phyloP scores from a whole-genome alignment of 208 protist genomes.

The Leishmania guyanensis region DNA sequence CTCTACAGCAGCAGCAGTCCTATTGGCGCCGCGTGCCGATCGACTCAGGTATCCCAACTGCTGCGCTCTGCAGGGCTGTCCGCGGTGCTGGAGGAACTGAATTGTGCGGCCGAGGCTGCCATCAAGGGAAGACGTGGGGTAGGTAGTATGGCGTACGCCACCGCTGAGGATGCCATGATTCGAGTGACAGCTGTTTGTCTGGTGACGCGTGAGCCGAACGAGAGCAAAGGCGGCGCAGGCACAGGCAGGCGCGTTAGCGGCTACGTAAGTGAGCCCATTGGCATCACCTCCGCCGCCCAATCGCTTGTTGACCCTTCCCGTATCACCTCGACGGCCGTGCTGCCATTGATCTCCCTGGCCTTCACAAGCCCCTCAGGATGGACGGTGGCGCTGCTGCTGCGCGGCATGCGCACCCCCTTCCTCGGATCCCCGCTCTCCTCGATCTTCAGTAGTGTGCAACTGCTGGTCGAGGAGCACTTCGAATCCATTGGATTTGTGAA shows the following conservation, averaged over 20 bases:
- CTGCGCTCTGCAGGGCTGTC: slow-evolving; percentile 50
- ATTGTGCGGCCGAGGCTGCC: not conserved
- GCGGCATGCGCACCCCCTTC: slow-evolving; percentile 45
- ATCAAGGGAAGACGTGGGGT: not conserved
- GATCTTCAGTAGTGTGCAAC: slow-evolving; percentile 50
- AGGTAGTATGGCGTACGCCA: slow-evolving; percentile 2
- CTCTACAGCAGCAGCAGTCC: slow-evolving; percentile 30
- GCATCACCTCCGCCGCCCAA: not conserved
- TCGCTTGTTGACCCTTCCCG: not conserved
- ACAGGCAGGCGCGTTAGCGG: slow-evolving; percentile 6
- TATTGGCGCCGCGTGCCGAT: not conserved
- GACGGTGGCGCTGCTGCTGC: slow-evolving; percentile 51
- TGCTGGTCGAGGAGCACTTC: slow-evolving; percentile 39
- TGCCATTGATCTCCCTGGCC: slow-evolving; percentile 30
- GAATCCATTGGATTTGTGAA: slow-evolving; percentile 28
- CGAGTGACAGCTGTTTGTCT: slow-evolving; percentile 21
- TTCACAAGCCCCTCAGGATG: slow-evolving; percentile 49
- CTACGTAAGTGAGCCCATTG: slow-evolving; percentile 10
- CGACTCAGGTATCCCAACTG: slow-evolving; percentile 30
- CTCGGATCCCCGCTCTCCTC: slow-evolving; percentile 51
- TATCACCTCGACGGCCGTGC: not conserved
- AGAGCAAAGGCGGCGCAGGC: not conserved
- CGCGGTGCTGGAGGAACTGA: slow-evolving; percentile 29
- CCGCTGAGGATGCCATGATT: not conserved
- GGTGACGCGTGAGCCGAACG: not conserved